Conservation (phyloP, 1,284 basidiomycete genomes). For the Austropuccinia psidii region DNA sequence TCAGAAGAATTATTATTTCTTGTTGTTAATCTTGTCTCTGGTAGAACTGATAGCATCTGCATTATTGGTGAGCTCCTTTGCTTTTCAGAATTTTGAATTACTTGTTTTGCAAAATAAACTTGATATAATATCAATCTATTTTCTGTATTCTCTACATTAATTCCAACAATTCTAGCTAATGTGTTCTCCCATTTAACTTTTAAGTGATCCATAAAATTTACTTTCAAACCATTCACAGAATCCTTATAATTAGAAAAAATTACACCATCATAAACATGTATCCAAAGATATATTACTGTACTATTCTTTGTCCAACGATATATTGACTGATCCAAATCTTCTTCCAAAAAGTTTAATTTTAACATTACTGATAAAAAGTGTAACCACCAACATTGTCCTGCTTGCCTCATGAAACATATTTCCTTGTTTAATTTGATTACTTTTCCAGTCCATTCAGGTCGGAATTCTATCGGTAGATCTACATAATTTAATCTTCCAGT, state of each 20-base stretch:
- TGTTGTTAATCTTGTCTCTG: too few relatives aligned
- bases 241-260: neutral
- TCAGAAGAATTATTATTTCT: too few relatives aligned
- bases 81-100: too few relatives aligned
- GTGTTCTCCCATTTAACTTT: neutral
- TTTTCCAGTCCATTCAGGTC: constrained; percentile 4
- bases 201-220: neutral
- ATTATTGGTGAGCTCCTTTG: too few relatives aligned
- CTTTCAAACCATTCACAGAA: neutral
- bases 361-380: neutral
- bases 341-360: neutral
- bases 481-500: too few relatives aligned
- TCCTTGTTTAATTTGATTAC: neutral
- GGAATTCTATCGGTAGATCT: too few relatives aligned
- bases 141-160: neutral
- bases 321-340: neutral
- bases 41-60: too few relatives aligned
- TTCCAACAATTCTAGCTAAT: constrained; percentile 1
- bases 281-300: neutral
- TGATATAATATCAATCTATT: neutral
- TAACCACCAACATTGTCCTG: constrained; percentile 10
- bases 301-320: neutral
- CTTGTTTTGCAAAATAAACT: neutral
- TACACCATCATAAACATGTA: constrained; percentile 5
- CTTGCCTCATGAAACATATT: neutral